A percentile compares a stretch with the other conserved stretches of the same genome.
Conservation (phyloP, 805 yeast species). For the Candida hungchunana region DNA sequence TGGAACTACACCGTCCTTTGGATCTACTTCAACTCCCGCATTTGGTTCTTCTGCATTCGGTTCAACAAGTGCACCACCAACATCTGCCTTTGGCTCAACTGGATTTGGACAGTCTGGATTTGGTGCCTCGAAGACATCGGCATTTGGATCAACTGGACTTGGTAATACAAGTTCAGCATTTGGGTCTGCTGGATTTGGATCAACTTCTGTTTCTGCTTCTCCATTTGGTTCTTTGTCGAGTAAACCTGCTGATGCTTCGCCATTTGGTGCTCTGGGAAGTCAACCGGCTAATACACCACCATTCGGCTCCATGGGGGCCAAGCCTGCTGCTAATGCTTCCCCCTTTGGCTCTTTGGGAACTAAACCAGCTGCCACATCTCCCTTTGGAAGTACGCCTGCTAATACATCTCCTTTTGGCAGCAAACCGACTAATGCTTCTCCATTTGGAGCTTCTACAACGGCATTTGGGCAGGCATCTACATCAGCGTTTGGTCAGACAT, state of each 20-base stretch:
- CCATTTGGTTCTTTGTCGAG: conserved; percentile 6
- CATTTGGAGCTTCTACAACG: conserved; percentile 3
- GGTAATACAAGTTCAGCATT: conserved; percentile 13
- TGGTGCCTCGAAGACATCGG: conserved; percentile 11
- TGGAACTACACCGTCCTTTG: not conserved
- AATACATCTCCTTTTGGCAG: conserved; percentile 4
- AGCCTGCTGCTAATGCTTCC: not conserved
- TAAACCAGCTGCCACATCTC: conserved; percentile 1
- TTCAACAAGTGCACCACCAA: not conserved
- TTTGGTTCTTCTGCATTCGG: conserved; percentile 13
- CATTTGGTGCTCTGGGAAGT: conserved; percentile 5
- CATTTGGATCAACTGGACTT: conserved; percentile 20
- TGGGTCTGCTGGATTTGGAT: conserved; percentile 16
- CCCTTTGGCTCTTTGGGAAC: conserved; percentile 1
- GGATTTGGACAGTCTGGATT: conserved; percentile 4
- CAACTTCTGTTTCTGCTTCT: conserved; percentile 2
- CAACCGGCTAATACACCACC: conserved; percentile 10
- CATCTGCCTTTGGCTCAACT: conserved; percentile 13
- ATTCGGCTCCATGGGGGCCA: conserved; percentile 20
- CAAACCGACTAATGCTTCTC: not conserved
- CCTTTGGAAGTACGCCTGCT: not conserved
- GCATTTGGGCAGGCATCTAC: conserved; percentile 4
- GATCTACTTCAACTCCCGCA: conserved; percentile 8
- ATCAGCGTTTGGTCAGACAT: conserved; percentile 7
- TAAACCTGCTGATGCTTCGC: conserved; percentile 3